These are phyloP conservation scores for Anacardium occidentale DNA, from an alignment of 345 rosid genomes.

Conservation along the genomic window DNA sequence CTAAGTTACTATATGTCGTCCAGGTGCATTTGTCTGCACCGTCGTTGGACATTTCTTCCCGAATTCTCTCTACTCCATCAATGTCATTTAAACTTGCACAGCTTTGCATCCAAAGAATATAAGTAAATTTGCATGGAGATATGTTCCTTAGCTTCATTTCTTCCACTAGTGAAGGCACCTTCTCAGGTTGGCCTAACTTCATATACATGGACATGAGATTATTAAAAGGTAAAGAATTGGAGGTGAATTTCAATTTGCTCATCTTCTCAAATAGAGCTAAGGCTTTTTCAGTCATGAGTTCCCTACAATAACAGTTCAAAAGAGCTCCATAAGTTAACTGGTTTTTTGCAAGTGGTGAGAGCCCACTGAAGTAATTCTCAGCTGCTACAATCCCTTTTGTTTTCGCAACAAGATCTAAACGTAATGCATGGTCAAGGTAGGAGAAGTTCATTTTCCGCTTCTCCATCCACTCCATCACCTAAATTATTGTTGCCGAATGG, in stretches of 20 bases:
- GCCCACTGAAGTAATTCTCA: slow-evolving; percentile 48
- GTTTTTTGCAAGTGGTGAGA: slow-evolving; percentile 39
- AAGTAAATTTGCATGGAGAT: slow-evolving; percentile 31
- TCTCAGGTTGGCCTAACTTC: slow-evolving; percentile 56
- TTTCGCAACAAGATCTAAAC: slow-evolving; percentile 61
- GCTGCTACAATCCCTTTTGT: slow-evolving; percentile 58
- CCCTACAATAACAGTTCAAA: slow-evolving; percentile 59
- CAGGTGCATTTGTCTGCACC: slow-evolving; percentile 37
- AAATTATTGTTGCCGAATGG: neutral
- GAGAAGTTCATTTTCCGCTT: slow-evolving; percentile 46
- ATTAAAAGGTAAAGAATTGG: slow-evolving; percentile 44
- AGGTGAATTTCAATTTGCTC: slow-evolving; percentile 41
- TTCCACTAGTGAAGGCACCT: slow-evolving; percentile 41
- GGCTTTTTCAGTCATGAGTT: slow-evolving; percentile 52
- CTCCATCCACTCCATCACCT: slow-evolving; percentile 89
- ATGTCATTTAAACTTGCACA: slow-evolving; percentile 45
- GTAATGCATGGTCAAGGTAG: slow-evolving; percentile 42
- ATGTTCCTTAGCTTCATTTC: slow-evolving; percentile 56
- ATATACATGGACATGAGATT: slow-evolving; percentile 56
- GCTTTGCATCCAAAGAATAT: slow-evolving; percentile 60
- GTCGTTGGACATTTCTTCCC: slow-evolving; percentile 40
- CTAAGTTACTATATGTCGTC: slow-evolving; percentile 55
- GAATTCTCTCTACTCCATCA: slow-evolving; percentile 48
- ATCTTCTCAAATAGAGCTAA: slow-evolving; percentile 50
- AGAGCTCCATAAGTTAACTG: slow-evolving; percentile 49